Evolutionary conservation across 2,329 filamentous ascomycete genomes (phyloP).

Genomic region (Alternaria infectoria): DNA sequence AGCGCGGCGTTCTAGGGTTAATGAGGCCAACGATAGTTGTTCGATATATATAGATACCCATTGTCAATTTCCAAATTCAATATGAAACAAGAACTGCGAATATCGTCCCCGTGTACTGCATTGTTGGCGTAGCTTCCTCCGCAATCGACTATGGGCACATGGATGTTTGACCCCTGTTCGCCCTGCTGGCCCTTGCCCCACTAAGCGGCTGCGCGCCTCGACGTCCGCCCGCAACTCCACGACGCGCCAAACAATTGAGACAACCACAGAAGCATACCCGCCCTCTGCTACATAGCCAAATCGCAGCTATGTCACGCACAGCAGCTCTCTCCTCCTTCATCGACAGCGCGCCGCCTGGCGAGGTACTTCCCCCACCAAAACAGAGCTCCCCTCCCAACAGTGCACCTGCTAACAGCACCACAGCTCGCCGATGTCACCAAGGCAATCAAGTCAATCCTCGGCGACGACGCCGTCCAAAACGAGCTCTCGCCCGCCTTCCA

Average conservation of each 20-base stretch:
- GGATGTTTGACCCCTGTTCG: background rate
- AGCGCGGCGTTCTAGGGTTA: constrained; percentile 35
- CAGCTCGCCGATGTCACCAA: constrained; percentile 88
- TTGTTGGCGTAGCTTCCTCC: background rate
- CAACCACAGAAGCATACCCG: background rate
- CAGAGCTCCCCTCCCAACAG: background rate
- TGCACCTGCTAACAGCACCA: constrained; percentile 28
- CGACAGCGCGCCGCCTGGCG: constrained; percentile 91
- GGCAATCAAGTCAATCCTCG: constrained; percentile 87
- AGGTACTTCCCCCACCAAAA: constrained; percentile 65
- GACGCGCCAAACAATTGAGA: constrained; percentile 14
- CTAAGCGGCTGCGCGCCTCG: constrained; percentile 25
- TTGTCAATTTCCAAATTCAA: background rate
- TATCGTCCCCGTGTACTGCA: background rate
- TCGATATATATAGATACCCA: constrained; percentile 22
- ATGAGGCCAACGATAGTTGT: background rate
- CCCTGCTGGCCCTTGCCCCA: constrained; percentile 24
- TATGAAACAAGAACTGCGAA: background rate
- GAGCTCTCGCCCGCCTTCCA: constrained; percentile 83
- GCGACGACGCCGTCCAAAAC: constrained; percentile 70
- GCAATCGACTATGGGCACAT: background rate
- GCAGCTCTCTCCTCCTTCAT: constrained; percentile 74
- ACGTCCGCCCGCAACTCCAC: constrained; percentile 27
- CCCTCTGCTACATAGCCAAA: background rate
- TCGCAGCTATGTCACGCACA: constrained; percentile 43